A percentile compares a stretch with the other conserved stretches of the same genome.
Evolutionary conservation across 2,329 filamentous ascomycete genomes (phyloP).

Genomic region (Dactylellina parvicollis): DNA sequence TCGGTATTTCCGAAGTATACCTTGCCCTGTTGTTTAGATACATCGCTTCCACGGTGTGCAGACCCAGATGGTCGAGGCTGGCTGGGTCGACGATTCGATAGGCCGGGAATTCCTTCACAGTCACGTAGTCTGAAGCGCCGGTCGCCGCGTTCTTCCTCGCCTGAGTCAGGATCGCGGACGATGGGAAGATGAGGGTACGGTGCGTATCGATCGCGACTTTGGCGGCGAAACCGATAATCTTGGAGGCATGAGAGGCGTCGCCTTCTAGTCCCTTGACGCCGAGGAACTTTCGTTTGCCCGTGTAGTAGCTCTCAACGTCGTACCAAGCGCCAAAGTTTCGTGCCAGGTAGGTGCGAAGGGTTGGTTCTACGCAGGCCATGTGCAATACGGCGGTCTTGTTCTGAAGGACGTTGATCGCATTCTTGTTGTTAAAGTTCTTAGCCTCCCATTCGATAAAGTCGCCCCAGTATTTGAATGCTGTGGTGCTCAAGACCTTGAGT

Average conservation of each 20-base stretch:
- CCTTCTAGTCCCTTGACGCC: slow-evolving; percentile 45
- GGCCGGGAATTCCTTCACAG: slow-evolving; percentile 35
- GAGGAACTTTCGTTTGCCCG: slow-evolving; percentile 36
- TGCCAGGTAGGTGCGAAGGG: slow-evolving; percentile 36
- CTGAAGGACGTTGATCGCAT: slow-evolving; percentile 23
- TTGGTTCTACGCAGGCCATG: slow-evolving; percentile 44
- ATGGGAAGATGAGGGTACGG: slow-evolving; percentile 49
- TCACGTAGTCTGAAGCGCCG: slow-evolving; percentile 51
- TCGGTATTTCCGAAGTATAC: slow-evolving; percentile 7
- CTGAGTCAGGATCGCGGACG: slow-evolving; percentile 39
- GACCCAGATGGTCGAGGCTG: slow-evolving; percentile 25
- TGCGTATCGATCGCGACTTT: slow-evolving; percentile 46
- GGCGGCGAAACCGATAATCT: slow-evolving; percentile 44
- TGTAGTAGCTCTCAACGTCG: slow-evolving; percentile 49
- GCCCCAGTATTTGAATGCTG: slow-evolving; percentile 33
- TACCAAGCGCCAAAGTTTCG: slow-evolving; percentile 48
- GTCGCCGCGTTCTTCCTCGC: slow-evolving; percentile 41
- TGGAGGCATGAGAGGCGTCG: slow-evolving; percentile 37
- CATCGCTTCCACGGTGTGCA: slow-evolving; percentile 41
- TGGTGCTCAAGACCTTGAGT: slow-evolving; percentile 10
- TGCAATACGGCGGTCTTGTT: slow-evolving; percentile 31
- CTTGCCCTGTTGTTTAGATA: slow-evolving; percentile 46
- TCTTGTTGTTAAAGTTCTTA: slow-evolving; percentile 44
- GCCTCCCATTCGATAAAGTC: slow-evolving; percentile 41
- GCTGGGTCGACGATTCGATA: slow-evolving; percentile 39